A percentile compares a stretch with the other conserved stretches of the same genome.
Evolutionary conservation across 2,329 filamentous ascomycete genomes (phyloP).

Genomic region (Didymella pomorum): DNA sequence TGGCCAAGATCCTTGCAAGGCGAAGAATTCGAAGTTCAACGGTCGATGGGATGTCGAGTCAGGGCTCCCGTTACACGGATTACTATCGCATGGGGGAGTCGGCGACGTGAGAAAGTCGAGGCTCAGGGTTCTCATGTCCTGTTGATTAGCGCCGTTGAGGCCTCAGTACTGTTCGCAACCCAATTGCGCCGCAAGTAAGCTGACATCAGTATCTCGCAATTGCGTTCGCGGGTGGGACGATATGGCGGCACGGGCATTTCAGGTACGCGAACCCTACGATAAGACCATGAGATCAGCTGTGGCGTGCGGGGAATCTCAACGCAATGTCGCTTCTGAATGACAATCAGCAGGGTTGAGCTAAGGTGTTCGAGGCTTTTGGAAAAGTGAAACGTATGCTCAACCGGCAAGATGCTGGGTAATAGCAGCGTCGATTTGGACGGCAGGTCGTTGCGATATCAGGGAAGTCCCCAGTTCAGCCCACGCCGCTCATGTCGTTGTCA

Average conservation of each 20-base stretch:
- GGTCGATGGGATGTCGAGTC: slow-evolving; percentile 30
- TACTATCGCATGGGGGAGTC: slow-evolving; percentile 1
- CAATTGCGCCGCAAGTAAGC: slow-evolving; percentile 26
- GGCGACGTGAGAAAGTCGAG: slow-evolving; percentile 10
- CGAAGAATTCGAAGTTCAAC: slow-evolving; percentile 33
- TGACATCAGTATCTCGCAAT: slow-evolving; percentile 22
- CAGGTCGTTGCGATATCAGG: slow-evolving; percentile 11
- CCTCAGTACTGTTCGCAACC: slow-evolving; percentile 36
- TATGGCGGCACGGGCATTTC: slow-evolving; percentile 24
- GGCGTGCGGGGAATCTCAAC: slow-evolving; percentile 32
- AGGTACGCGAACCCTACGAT: slow-evolving; percentile 20
- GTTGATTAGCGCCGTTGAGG: slow-evolving; percentile 29
- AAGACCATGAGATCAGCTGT: slow-evolving; percentile 16
- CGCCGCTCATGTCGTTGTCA: slow-evolving; percentile 18
- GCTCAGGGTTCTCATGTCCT: slow-evolving; percentile 3
- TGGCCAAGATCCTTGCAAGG: slow-evolving; percentile 16
- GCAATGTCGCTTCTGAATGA: slow-evolving; percentile 9
- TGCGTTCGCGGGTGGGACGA: slow-evolving; percentile 19
- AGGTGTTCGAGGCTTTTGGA: background rate
- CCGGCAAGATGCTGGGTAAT: background rate
- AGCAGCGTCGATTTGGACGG: background rate
- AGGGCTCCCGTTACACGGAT: slow-evolving; percentile 15
- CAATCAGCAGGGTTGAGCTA: slow-evolving; percentile 1
- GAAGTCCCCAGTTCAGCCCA: slow-evolving; percentile 7
- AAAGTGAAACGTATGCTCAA: background rate